Percentiles rank a stretch among this genome's conserved stretches.
Evolutionary conservation across 169 alveolate genomes (phyloP).

Genomic region (Perkinsus olseni): DNA sequence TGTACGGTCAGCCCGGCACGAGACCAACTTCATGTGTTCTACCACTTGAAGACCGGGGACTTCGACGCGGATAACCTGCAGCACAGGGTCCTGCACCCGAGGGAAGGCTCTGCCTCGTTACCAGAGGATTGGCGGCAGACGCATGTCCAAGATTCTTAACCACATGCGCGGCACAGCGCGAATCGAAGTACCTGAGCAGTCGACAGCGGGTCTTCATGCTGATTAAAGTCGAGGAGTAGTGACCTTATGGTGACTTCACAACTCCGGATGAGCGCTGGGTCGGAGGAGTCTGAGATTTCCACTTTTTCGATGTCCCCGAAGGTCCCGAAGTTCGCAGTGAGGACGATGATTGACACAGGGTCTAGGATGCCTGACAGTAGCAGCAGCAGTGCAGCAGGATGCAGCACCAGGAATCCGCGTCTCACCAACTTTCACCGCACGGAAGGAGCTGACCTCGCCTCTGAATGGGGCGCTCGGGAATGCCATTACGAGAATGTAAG

Average conservation of each 20-base stretch:
- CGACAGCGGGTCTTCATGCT: neutral
- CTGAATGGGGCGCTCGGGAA: too few relatives aligned
- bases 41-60: neutral
- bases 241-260: neutral
- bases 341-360: neutral
- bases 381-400: neutral
- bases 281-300: neutral
- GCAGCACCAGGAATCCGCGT: neutral
- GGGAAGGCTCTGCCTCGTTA: neutral
- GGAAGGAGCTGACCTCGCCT: too few relatives aligned
- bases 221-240: neutral
- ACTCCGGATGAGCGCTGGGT: neutral
- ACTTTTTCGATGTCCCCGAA: neutral
- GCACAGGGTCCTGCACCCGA: neutral
- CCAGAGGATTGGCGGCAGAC: neutral
- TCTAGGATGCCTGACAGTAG: neutral
- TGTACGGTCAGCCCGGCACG: neutral
- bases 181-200: neutral
- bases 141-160: neutral
- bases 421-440: too few relatives aligned
- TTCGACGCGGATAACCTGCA: neutral
- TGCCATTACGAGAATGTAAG: too few relatives aligned
- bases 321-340: neutral
- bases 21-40: neutral
- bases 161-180: neutral